A percentile compares a stretch with the other conserved stretches of the same genome.
These are phyloP conservation scores for Cladophialophora bantiana DNA, from an alignment of 2,329 filamentous ascomycete genomes.

Conservation along the genomic window DNA sequence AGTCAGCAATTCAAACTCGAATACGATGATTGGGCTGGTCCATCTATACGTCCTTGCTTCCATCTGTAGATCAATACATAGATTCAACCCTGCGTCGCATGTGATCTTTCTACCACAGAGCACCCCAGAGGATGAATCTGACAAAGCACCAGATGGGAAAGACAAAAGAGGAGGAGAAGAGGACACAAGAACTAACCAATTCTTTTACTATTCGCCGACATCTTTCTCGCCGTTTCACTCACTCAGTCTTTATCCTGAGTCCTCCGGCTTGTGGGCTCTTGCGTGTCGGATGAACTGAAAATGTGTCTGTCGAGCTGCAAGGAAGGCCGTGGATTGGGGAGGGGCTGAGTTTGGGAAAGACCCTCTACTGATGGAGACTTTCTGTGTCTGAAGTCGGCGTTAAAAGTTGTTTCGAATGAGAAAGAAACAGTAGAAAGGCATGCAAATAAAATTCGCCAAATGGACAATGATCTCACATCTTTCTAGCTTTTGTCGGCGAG, in stretches of 20 bases:
- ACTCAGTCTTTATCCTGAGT: not conserved
- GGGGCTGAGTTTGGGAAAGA: no score
- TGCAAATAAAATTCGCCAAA: not conserved
- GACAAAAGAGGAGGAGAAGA: not conserved
- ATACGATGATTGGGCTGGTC: not conserved
- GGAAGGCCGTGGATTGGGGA: no score
- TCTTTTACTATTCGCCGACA: constrained; percentile 2
- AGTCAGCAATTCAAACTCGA: not conserved
- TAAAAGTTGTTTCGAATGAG: not conserved
- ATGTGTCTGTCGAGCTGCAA: no score
- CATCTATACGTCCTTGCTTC: not conserved
- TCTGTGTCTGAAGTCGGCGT: no score
- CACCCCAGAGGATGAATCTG: no score
- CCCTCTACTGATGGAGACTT: no score
- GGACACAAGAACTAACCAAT: not conserved
- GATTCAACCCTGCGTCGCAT: not conserved
- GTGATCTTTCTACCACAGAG: no score
- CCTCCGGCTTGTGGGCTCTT: no score
- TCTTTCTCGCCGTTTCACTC: not conserved
- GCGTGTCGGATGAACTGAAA: no score
- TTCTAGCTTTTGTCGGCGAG: not conserved
- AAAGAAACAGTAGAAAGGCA: not conserved
- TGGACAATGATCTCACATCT: not conserved
- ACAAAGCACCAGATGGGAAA: not conserved
- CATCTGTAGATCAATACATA: not conserved